These are phyloP conservation scores for Xylaria nigripes DNA, from an alignment of 495 filamentous ascomycete species.

Conservation along the genomic window DNA sequence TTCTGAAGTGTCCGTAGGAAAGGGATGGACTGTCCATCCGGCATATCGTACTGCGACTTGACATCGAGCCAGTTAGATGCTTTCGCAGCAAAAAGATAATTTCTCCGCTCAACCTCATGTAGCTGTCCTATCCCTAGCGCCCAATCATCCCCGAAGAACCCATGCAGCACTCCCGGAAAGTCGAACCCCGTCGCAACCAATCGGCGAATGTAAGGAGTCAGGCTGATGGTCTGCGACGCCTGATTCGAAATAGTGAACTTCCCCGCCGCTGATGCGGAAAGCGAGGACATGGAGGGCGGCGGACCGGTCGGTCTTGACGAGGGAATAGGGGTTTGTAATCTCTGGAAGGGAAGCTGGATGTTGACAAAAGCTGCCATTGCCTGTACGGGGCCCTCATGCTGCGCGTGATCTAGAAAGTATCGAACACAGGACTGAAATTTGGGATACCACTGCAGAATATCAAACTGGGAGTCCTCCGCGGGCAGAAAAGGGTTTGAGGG, in stretches of 20 bases:
- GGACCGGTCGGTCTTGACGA: constrained; percentile 25
- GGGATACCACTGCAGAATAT: constrained; percentile 91
- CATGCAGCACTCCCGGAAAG: constrained; percentile 72
- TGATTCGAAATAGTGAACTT: constrained; percentile 22
- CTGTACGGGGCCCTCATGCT: constrained; percentile 75
- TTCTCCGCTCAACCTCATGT: constrained; percentile 83
- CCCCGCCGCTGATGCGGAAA: constrained; percentile 20
- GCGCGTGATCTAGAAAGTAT: constrained; percentile 90
- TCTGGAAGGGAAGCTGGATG: constrained; percentile 66
- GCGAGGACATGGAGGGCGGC: constrained; percentile 19
- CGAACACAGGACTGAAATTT: constrained; percentile 84
- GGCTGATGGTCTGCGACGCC: constrained; percentile 49
- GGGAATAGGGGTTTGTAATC: constrained; percentile 26
- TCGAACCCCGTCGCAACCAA: constrained; percentile 90
- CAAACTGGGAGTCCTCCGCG: constrained; percentile 47
- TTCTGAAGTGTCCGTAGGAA: constrained; percentile 74
- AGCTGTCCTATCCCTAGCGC: constrained; percentile 64
- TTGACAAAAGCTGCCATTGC: constrained; percentile 89
- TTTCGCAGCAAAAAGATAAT: constrained; percentile 93
- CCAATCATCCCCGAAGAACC: constrained; percentile 96
- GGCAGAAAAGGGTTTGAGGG: constrained; percentile 20
- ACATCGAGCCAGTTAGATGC: constrained; percentile 79
- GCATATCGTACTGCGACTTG: constrained; percentile 84
- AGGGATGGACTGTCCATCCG: constrained; percentile 69
- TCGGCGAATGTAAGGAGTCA: constrained; percentile 84